These are phyloP conservation scores for Cantharellus anzutake DNA, from an alignment of 768 basidiomycete species.

Conservation along the genomic window DNA sequence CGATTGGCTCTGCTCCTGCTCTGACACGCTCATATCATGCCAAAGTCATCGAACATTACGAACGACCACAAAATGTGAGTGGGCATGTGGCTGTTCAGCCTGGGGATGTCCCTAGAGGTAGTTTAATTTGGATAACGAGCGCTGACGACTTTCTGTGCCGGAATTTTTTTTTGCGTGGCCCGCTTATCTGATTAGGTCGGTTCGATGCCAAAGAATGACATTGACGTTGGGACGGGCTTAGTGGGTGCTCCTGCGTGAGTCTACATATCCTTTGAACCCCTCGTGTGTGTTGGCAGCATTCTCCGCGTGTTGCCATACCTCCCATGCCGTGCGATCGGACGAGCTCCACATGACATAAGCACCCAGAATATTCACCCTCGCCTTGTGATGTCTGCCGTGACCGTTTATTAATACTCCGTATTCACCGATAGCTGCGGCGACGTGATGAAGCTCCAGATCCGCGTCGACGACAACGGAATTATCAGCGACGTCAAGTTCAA, in stretches of 20 bases:
- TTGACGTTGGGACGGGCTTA: constrained; percentile 86
- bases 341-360: neutral
- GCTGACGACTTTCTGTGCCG: constrained; percentile 12
- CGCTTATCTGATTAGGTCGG: constrained; percentile 68
- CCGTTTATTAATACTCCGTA: neutral
- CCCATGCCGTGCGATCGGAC: neutral
- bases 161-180: constrained; percentile 14
- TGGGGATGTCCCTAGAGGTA: no score
- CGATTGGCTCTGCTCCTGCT: neutral
- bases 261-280: no score
- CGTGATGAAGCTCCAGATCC: constrained; percentile 99
- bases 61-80: constrained; percentile 86
- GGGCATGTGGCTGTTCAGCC: constrained; percentile 8
- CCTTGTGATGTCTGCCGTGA: neutral
- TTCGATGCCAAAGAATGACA: constrained; percentile 79
- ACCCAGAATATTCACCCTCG: neutral
- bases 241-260: constrained; percentile 93
- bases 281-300: neutral
- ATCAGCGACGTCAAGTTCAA: constrained; percentile 99
- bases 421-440: constrained; percentile 49
- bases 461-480: constrained; percentile 84
- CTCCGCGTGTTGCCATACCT: neutral
- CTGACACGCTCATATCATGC: constrained; percentile 64
- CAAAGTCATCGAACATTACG: constrained; percentile 95
- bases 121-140: constrained; percentile 36